phyloP scores from a whole-genome alignment of 257 asterid genomes.

The Solanum megistacrolobum region DNA sequence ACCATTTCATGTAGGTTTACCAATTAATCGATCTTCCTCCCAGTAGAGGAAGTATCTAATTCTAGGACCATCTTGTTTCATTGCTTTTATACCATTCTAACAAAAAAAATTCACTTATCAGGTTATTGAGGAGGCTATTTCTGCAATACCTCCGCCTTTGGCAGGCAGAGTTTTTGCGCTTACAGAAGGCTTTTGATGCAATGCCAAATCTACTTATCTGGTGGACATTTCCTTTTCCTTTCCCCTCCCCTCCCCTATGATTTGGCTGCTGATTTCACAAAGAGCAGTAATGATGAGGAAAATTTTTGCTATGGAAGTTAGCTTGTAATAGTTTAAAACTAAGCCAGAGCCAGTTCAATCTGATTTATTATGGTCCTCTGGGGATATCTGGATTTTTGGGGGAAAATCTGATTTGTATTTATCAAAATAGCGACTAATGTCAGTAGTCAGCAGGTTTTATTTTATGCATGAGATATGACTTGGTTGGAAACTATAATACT shows the following conservation, averaged over 20 bases:
- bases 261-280: background rate
- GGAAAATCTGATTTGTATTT: background rate
- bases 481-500: background rate
- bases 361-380: background rate
- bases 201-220: background rate
- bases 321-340: background rate
- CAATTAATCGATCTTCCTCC: background rate
- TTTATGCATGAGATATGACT: background rate
- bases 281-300: background rate
- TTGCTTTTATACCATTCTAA: background rate
- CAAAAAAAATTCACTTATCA: conserved; percentile 7
- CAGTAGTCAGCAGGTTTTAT: background rate
- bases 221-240: background rate
- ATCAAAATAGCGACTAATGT: background rate
- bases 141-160: conserved; percentile 63
- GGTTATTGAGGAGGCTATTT: conserved; percentile 71
- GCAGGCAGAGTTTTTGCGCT: conserved; percentile 81
- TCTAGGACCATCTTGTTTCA: background rate
- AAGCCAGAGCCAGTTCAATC: background rate
- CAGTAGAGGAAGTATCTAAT: background rate
- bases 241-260: background rate
- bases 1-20: background rate
- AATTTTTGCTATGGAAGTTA: background rate
- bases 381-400: background rate
- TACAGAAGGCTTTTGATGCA: conserved; percentile 62